Evolutionary conservation across 208 protist species (phyloP).

Genomic region (Wallacemonas sp.): DNA sequence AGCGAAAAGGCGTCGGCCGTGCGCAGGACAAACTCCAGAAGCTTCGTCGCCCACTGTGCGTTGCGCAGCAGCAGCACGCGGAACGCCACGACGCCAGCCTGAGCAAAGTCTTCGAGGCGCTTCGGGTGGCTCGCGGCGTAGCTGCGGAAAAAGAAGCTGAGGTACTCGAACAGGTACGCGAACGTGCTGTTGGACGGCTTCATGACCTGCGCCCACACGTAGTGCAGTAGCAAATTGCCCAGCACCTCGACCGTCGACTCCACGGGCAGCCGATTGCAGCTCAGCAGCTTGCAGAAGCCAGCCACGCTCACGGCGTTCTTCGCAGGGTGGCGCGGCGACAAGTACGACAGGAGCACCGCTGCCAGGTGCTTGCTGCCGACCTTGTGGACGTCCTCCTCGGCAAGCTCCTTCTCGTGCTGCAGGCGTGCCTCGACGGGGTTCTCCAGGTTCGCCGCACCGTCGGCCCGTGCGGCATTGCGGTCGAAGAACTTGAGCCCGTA

Average conservation of each 20-base stretch:
- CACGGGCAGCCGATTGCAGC: slow-evolving; percentile 77
- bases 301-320: slow-evolving; percentile 47
- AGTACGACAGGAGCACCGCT: slow-evolving; percentile 47
- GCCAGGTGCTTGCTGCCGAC: slow-evolving; percentile 69
- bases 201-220: slow-evolving; percentile 29
- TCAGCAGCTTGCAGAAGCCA: slow-evolving; percentile 88
- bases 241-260: slow-evolving; percentile 55
- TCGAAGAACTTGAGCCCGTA: slow-evolving; percentile 90
- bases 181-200: slow-evolving; percentile 28
- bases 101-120: slow-evolving; percentile 57
- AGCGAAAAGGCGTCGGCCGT: slow-evolving; percentile 78
- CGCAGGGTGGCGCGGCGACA: slow-evolving; percentile 34
- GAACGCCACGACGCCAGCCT: slow-evolving; percentile 65
- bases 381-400: slow-evolving; percentile 84
- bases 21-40: slow-evolving; percentile 63
- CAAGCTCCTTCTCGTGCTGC: slow-evolving; percentile 70
- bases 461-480: slow-evolving; percentile 3
- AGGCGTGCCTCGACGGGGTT: slow-evolving; percentile 52
- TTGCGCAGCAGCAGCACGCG: slow-evolving; percentile 50
- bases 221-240: slow-evolving; percentile 68
- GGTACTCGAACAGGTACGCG: slow-evolving; percentile 65
- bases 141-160: slow-evolving; percentile 80
- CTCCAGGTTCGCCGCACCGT: slow-evolving; percentile 8
- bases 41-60: slow-evolving; percentile 28
- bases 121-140: slow-evolving; percentile 79